Evolutionary conservation across 441 rosid genomes (phyloP).

Genomic region (Hura crepitans): DNA sequence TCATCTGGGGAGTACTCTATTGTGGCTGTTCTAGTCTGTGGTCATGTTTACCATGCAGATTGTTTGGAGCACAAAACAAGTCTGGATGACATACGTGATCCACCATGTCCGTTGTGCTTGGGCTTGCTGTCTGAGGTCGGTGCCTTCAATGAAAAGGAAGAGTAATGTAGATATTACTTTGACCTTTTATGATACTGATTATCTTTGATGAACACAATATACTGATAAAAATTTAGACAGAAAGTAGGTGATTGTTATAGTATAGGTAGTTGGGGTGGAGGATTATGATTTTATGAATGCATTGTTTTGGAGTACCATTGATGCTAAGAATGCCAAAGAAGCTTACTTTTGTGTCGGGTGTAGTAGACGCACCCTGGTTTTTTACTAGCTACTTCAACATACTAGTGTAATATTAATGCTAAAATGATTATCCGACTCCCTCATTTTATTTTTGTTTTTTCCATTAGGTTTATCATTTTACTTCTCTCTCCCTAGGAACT

Average conservation of each 20-base stretch:
- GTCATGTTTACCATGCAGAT: conserved; percentile 60
- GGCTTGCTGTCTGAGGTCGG: conserved; percentile 26
- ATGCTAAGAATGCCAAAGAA: neutral
- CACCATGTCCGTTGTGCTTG: conserved; percentile 46
- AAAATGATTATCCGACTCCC: no score
- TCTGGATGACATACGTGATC: conserved; percentile 41
- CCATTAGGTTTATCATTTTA: no score
- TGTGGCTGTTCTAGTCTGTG: conserved; percentile 59
- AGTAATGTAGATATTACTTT: conserved; percentile 22
- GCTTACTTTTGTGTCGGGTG: neutral
- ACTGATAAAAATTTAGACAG: conserved; percentile 10
- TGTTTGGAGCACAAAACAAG: conserved; percentile 54
- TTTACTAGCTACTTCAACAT: neutral
- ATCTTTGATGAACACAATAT: conserved; percentile 17
- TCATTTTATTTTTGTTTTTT: no score
- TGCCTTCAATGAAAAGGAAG: conserved; percentile 22
- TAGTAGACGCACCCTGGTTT: neutral
- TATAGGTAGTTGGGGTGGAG: neutral
- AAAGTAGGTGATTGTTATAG: conserved; percentile 23
- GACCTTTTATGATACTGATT: conserved; percentile 12
- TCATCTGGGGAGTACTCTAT: conserved; percentile 40
- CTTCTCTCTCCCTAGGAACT: no score
- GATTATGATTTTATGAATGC: neutral
- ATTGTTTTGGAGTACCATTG: no score
- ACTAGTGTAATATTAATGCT: no score